A percentile compares a stretch with the other conserved stretches of the same genome.
These are phyloP conservation scores for Podospora appendiculata DNA, from an alignment of 495 filamentous ascomycete genomes.

Conservation along the genomic window DNA sequence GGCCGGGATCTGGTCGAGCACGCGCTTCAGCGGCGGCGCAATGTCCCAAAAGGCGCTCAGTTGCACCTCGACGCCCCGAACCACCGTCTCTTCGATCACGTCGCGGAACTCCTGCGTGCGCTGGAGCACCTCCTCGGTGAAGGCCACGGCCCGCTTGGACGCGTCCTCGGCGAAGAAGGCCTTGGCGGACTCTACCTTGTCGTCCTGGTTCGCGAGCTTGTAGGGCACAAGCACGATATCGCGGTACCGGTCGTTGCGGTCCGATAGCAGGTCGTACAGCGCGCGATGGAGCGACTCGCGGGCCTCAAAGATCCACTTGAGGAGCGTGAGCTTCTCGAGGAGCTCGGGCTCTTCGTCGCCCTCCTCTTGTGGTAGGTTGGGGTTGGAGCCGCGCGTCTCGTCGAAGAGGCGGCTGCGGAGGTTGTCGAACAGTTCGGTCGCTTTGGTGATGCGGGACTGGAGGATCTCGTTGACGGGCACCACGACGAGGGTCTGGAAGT, in stretches of 20 bases:
- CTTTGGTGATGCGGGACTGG: conserved; percentile 51
- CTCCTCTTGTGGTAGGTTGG: conserved; percentile 83
- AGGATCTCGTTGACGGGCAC: conserved; percentile 70
- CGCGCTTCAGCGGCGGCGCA: conserved; percentile 65
- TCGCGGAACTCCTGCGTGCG: conserved; percentile 72
- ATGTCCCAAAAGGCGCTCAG: conserved; percentile 96
- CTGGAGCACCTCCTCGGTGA: conserved; percentile 56
- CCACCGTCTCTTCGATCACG: conserved; percentile 78
- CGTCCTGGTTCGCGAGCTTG: conserved; percentile 51
- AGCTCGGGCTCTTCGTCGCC: conserved; percentile 93
- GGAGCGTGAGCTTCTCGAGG: conserved; percentile 82
- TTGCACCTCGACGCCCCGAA: conserved; percentile 82
- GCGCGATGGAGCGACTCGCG: conserved; percentile 79
- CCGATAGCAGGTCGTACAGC: conserved; percentile 72
- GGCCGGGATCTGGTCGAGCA: conserved; percentile 69
- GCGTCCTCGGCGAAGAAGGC: conserved; percentile 77
- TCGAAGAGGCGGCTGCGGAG: conserved; percentile 64
- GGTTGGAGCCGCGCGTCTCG: conserved; percentile 61
- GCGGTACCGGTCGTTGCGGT: conserved; percentile 80
- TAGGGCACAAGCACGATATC: conserved; percentile 76
- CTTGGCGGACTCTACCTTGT: conserved; percentile 67
- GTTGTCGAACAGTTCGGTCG: conserved; percentile 61
- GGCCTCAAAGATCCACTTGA: conserved; percentile 97
- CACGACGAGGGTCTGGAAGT: conserved; percentile 66
- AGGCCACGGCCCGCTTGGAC: conserved; percentile 54